Conservation (phyloP, 805 yeast genomes). For the Barnettozyma vustinii region DNA sequence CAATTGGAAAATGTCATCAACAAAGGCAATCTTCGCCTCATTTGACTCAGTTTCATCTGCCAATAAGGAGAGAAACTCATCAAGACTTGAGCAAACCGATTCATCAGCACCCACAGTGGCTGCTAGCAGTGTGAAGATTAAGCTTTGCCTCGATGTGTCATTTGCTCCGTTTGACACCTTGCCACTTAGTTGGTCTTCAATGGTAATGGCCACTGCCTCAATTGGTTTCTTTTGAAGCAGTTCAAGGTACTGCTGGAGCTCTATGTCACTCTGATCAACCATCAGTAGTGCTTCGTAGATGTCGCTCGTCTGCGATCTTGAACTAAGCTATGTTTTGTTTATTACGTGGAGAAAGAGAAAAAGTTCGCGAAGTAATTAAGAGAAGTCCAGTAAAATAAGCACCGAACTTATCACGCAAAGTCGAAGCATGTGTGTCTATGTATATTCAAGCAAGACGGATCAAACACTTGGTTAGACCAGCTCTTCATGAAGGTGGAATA, state of each 20-base stretch:
- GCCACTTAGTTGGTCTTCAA: background rate
- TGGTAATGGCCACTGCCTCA: background rate
- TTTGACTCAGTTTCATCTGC: background rate
- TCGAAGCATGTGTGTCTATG: background rate
- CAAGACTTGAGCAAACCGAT: background rate
- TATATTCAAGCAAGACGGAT: background rate
- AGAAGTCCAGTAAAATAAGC: background rate
- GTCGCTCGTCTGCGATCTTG: background rate
- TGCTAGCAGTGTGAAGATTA: background rate
- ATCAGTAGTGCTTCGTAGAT: background rate
- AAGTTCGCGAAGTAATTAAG: background rate
- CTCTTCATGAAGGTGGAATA: background rate
- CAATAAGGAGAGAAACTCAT: background rate
- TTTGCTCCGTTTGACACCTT: background rate
- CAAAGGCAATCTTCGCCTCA: background rate
- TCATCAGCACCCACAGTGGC: background rate
- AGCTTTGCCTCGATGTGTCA: background rate
- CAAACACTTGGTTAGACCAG: background rate
- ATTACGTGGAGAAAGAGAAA: background rate
- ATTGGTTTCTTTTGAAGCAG: background rate
- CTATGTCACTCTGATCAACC: background rate
- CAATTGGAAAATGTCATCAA: constrained; percentile 5
- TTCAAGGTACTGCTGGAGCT: background rate
- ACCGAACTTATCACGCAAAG: background rate
- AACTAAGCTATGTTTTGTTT: background rate